Conservation (phyloP, 164 flowering plant genomes). For the Vitis vinifera region DNA sequence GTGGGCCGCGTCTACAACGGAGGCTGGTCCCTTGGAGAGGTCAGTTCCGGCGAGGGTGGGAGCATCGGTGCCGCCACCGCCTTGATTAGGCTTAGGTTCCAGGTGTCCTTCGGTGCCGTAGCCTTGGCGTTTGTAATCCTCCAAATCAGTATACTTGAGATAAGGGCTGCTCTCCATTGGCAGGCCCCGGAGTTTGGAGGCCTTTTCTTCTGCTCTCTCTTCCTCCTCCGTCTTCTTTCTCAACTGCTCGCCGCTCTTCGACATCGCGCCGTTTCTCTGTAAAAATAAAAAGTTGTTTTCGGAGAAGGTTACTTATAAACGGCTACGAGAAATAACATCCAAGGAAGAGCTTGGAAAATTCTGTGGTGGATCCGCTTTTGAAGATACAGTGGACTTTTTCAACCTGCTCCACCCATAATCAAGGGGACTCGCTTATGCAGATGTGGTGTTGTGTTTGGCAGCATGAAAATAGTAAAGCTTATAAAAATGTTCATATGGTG, state of each 20-base stretch:
- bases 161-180: slow-evolving; percentile 28
- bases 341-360: too few relatives aligned
- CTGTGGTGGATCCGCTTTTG: too few relatives aligned
- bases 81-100: slow-evolving; percentile 14
- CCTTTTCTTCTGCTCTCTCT: neutral
- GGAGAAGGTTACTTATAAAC: too few relatives aligned
- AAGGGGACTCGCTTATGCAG: too few relatives aligned
- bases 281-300: too few relatives aligned
- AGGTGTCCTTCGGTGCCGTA: slow-evolving; percentile 27
- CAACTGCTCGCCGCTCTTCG: slow-evolving; percentile 5
- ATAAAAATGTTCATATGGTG: too few relatives aligned
- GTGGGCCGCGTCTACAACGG: too few relatives aligned
- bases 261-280: neutral
- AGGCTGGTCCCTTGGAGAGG: neutral
- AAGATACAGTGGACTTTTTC: too few relatives aligned
- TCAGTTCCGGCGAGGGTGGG: slow-evolving; percentile 21
- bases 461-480: too few relatives aligned
- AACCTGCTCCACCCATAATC: too few relatives aligned
- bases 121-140: slow-evolving; percentile 25
- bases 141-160: slow-evolving; percentile 17
- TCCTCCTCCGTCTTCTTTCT: neutral
- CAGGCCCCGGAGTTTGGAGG: slow-evolving; percentile 3
- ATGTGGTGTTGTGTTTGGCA: too few relatives aligned
- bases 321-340: too few relatives aligned
- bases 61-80: slow-evolving; percentile 18